A percentile compares a stretch with the other conserved stretches of the same genome.
These are phyloP conservation scores for Stephanodiscus triporus DNA, from an alignment of 108 stramenopile species.

Conservation along the genomic window DNA sequence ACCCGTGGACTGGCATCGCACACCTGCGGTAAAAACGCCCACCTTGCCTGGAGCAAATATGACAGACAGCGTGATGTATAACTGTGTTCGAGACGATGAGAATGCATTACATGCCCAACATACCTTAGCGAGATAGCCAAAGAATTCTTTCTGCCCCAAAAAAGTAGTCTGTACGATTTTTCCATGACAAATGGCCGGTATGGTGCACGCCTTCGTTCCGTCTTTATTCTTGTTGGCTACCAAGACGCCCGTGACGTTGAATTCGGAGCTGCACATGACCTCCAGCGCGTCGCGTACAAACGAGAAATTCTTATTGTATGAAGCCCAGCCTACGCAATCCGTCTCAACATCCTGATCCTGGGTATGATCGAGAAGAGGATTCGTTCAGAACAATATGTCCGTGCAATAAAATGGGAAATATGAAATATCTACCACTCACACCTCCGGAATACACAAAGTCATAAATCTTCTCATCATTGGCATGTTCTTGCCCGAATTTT, in stretches of 20 bases:
- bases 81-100: background rate
- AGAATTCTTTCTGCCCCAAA: constrained; percentile 43
- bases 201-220: constrained; percentile 40
- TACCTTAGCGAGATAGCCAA: constrained; percentile 42
- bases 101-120: background rate
- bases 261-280: constrained; percentile 51
- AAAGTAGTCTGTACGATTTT: constrained; percentile 53
- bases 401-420: background rate
- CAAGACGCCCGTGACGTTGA: constrained; percentile 54
- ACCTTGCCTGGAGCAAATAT: constrained; percentile 27
- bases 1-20: constrained; percentile 56
- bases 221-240: constrained; percentile 51
- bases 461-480: constrained; percentile 35
- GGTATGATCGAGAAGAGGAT: background rate
- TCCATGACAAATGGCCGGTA: constrained; percentile 29
- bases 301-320: constrained; percentile 47
- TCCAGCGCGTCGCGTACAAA: constrained; percentile 52
- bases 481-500: constrained; percentile 15
- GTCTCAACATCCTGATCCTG: constrained; percentile 40
- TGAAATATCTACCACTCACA: constrained; percentile 9
- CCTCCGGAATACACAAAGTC: constrained; percentile 55
- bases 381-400: background rate
- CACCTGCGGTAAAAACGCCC: constrained; percentile 52
- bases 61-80: background rate
- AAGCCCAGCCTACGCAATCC: constrained; percentile 52